phyloP scores from a whole-genome alignment of 73 alveolate species.

The Uronychia binucleata region DNA sequence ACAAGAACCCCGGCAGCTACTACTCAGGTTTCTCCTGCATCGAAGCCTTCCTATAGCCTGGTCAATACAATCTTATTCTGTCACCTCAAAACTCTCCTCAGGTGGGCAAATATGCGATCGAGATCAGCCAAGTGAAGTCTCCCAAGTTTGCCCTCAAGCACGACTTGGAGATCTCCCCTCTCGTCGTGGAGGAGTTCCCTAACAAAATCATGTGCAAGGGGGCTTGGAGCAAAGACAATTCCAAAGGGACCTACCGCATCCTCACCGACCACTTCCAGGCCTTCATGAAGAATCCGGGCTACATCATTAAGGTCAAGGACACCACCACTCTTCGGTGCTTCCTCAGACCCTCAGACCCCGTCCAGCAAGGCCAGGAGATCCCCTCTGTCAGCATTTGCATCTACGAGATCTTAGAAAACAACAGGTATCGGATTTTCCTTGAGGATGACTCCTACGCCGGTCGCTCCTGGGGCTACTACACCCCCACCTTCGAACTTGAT shows the following conservation, averaged over 20 bases:
- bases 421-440: slow-evolving; percentile 1
- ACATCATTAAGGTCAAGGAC: slow-evolving; percentile 1
- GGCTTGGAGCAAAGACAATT: not conserved
- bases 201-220: not conserved
- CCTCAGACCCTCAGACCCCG: not conserved
- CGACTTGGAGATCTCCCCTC: slow-evolving; percentile 2
- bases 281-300: slow-evolving; percentile 20
- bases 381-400: slow-evolving; percentile 13
- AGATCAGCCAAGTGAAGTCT: slow-evolving; percentile 11
- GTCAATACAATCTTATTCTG: slow-evolving; percentile 46
- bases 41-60: slow-evolving; percentile 44
- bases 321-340: not conserved
- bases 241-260: slow-evolving; percentile 10
- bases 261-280: slow-evolving; percentile 6
- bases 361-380: not conserved
- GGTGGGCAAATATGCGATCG: slow-evolving; percentile 36
- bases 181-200: not conserved
- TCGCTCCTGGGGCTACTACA: not conserved
- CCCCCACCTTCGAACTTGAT: slow-evolving; percentile 1
- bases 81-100: slow-evolving; percentile 3
- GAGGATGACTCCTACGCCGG: slow-evolving; percentile 4
- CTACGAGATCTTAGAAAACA: not conserved
- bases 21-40: slow-evolving; percentile 42
- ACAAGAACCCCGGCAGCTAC: slow-evolving; percentile 55
- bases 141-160: slow-evolving; percentile 7